These are phyloP conservation scores for Phaeoacremonium minimum DNA, from an alignment of 2,329 filamentous ascomycete species.

Conservation along the genomic window DNA sequence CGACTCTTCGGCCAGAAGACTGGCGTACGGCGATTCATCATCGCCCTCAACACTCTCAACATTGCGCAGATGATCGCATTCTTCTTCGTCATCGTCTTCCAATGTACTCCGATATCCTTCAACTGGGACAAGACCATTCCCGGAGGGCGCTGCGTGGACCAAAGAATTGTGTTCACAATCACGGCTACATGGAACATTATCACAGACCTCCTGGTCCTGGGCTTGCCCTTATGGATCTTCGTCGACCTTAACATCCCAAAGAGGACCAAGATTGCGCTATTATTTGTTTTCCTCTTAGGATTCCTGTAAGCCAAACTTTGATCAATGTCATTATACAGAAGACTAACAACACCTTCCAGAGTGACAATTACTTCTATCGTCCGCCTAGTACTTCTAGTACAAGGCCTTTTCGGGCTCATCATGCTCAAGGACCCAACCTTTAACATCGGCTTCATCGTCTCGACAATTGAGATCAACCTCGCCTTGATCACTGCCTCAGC, in stretches of 20 bases:
- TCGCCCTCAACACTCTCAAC: constrained; percentile 22
- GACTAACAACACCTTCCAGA: constrained; percentile 11
- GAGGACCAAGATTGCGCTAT: constrained; percentile 21
- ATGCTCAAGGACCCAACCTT: constrained; percentile 18
- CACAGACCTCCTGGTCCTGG: constrained; percentile 36
- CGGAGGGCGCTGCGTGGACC: constrained; percentile 28
- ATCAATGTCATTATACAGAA: background rate
- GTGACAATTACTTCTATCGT: constrained; percentile 28
- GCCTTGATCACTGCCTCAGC: constrained; percentile 36
- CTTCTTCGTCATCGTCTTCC: constrained; percentile 24
- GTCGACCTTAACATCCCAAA: constrained; percentile 21
- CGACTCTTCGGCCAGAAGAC: constrained; percentile 23
- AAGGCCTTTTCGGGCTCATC: constrained; percentile 21
- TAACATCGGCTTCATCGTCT: constrained; percentile 28
- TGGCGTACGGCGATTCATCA: constrained; percentile 18
- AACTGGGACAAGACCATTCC: constrained; percentile 38
- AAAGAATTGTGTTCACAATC: constrained; percentile 21
- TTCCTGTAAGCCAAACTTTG: constrained; percentile 17
- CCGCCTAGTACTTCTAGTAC: constrained; percentile 25
- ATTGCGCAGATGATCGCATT: constrained; percentile 23
- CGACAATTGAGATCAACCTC: constrained; percentile 33
- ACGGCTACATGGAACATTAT: constrained; percentile 36
- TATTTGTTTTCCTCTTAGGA: constrained; percentile 25
- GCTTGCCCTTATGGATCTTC: constrained; percentile 32
- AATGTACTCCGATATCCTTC: constrained; percentile 34